phyloP scores from a whole-genome alignment of 2,329 filamentous ascomycete species.

The Penicillium frequentans region DNA sequence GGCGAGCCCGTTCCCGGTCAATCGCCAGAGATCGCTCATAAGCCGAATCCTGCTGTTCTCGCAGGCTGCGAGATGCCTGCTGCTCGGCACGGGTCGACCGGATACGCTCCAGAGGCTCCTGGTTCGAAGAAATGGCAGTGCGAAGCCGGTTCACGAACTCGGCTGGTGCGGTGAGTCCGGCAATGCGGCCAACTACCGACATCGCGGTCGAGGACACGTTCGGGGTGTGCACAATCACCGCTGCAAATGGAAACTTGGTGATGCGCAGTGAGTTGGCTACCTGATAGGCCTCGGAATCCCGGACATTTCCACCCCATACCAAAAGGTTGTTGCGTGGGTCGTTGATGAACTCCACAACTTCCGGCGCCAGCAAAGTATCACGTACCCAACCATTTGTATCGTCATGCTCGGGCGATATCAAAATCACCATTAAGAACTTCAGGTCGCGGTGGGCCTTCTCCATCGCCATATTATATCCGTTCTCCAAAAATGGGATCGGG shows the following conservation, averaged over 20 bases:
- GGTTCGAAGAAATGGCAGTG: conserved; percentile 71
- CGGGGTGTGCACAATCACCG: conserved; percentile 82
- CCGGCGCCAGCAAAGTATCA: conserved; percentile 75
- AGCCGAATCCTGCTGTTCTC: conserved; percentile 87
- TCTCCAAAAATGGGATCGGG: conserved; percentile 74
- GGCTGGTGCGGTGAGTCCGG: conserved; percentile 67
- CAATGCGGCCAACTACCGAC: conserved; percentile 80
- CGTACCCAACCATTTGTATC: conserved; percentile 80
- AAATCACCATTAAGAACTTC: conserved; percentile 84
- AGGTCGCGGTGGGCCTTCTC: conserved; percentile 88
- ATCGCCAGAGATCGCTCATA: conserved; percentile 89
- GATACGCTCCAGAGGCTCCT: conserved; percentile 70
- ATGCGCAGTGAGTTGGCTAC: conserved; percentile 83
- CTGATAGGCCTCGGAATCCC: conserved; percentile 92
- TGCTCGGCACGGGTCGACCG: conserved; percentile 77
- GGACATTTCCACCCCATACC: conserved; percentile 89
- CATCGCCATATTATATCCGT: conserved; percentile 86
- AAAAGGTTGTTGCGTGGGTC: conserved; percentile 76
- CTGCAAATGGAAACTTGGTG: conserved; percentile 90
- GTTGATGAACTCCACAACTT: conserved; percentile 72
- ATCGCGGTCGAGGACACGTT: conserved; percentile 81
- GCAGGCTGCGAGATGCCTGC: conserved; percentile 74
- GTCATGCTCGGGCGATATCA: conserved; percentile 91
- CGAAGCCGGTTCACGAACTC: conserved; percentile 77
- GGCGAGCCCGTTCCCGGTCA: conserved; percentile 79